Conservation (phyloP, 257 asterid genomes). For the Salvia rosmarinus region DNA sequence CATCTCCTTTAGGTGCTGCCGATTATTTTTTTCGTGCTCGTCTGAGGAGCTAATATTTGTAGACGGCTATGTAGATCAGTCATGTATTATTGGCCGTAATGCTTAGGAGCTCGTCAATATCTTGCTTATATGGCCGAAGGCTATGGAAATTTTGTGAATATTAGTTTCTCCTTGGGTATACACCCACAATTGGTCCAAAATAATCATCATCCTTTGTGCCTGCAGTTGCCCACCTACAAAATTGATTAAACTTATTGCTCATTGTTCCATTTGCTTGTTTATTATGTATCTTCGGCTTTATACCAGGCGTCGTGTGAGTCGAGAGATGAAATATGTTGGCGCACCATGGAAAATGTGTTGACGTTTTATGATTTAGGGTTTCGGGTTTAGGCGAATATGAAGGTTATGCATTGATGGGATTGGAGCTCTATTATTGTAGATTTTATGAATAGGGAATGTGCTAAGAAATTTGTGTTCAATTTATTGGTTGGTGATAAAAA, state of each 20-base stretch:
- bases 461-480: no score
- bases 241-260: not conserved
- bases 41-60: slow-evolving; percentile 51
- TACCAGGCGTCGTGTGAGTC: not conserved
- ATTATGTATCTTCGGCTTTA: not conserved
- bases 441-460: no score
- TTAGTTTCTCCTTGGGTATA: slow-evolving; percentile 40
- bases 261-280: not conserved
- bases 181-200: slow-evolving; percentile 34
- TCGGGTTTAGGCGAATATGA: not conserved
- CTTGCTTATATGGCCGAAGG: slow-evolving; percentile 69
- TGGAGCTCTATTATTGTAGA: no score
- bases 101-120: slow-evolving; percentile 54
- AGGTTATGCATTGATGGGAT: not conserved
- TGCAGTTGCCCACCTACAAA: not conserved
- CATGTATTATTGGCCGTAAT: slow-evolving; percentile 42
- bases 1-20: slow-evolving; percentile 43
- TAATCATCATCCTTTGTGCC: slow-evolving; percentile 30
- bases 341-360: no score
- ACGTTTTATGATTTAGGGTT: not conserved
- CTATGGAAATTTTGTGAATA: slow-evolving; percentile 75
- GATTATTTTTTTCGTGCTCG: slow-evolving; percentile 36
- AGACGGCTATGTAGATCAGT: slow-evolving; percentile 39
- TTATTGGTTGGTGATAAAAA: no score
- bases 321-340: not conserved